phyloP scores from a whole-genome alignment of 192 early-diverging fungal species.

The Entomortierella beljakovae region DNA sequence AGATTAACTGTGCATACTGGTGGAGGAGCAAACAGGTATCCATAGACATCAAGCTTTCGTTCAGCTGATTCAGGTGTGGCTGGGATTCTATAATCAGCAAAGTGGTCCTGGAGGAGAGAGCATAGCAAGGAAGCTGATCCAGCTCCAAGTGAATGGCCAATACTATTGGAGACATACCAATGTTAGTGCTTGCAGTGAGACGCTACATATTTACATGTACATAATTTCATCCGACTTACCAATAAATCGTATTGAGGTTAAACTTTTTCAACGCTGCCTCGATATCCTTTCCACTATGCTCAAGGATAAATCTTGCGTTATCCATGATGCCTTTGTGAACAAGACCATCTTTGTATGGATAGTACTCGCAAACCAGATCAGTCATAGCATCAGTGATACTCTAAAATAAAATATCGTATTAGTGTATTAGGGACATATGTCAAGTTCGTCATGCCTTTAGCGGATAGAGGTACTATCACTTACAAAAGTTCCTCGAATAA shows the following conservation, averaged over 20 bases:
- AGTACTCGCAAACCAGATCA: conserved; percentile 55
- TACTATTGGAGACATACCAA: conserved; percentile 12
- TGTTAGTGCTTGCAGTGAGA: neutral
- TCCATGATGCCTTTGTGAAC: conserved; percentile 58
- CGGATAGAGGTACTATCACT: neutral
- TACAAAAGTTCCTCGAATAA: conserved; percentile 58
- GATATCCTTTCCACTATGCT: conserved; percentile 50
- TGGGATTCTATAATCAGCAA: conserved; percentile 20
- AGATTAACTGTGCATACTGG: conserved; percentile 52
- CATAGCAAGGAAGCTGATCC: conserved; percentile 44
- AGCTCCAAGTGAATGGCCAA: conserved; percentile 58
- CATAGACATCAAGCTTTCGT: conserved; percentile 42
- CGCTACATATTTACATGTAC: neutral
- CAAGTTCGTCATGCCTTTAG: too few relatives aligned
- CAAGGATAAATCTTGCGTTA: conserved; percentile 53
- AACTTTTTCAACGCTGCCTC: conserved; percentile 49
- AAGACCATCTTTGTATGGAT: conserved; percentile 56
- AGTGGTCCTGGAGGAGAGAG: conserved; percentile 49
- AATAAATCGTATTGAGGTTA: conserved; percentile 52
- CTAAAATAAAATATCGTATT: conserved; percentile 10
- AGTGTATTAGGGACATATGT: neutral
- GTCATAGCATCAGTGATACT: conserved; percentile 58
- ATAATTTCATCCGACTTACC: conserved; percentile 6
- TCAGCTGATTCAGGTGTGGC: neutral
- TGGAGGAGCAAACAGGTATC: conserved; percentile 53